Base-by-base conservation (phyloP, 2,329 filamentous ascomycete genomes). In the Immersiporthe knoxdaviesiana region DNA sequence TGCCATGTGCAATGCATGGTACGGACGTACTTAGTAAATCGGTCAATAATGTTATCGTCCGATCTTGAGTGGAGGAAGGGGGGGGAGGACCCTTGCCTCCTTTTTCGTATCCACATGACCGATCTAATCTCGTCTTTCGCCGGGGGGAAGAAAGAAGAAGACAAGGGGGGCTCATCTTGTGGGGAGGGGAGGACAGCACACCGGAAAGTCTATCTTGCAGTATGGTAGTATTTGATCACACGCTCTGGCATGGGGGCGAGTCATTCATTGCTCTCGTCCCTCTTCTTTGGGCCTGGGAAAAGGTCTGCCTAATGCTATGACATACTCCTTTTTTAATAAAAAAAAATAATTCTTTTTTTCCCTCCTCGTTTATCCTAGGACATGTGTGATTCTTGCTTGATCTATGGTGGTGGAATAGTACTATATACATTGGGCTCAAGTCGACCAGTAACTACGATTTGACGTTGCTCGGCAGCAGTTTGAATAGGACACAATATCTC, bases 181-280 rank as follows among this genome's bases (percentile, higher is more conserved):
- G n/a, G 24, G n/a, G 24, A 27, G 50, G 21, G 47, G 47, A 11
- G 21, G 47, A 52, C n/a, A 7, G 37, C 8, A 24, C 32, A 41
- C 54, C 63, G 21, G 52, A 65, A 58, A 62, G 50, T 54, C 32
- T 41, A 65, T 65, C 63, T 65, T 56, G 50, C 61, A 52, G 44
- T 12, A 35, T 47, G 44, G 44, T n/a, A 3, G 44, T 11, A 18
- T 16, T 32, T 35, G 27, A 24, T 63, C 61, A 32, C 27, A 16
- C 41, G 16, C n/a, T 16, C 52, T 30, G 4, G 52, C 52, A 30
- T 14, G 52, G 27, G 59, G 39, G 24, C 30, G 41, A 64, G 27
- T 64, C 44, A 39, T 21, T 21, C n/a, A n/a, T n/a, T 11, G 16
- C 24, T 52, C 61, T 6, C 30, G 18, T n/a, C n/a, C 44, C 7